phyloP scores from a whole-genome alignment of 208 protist species.

The Acanthamoeba triangularis region DNA sequence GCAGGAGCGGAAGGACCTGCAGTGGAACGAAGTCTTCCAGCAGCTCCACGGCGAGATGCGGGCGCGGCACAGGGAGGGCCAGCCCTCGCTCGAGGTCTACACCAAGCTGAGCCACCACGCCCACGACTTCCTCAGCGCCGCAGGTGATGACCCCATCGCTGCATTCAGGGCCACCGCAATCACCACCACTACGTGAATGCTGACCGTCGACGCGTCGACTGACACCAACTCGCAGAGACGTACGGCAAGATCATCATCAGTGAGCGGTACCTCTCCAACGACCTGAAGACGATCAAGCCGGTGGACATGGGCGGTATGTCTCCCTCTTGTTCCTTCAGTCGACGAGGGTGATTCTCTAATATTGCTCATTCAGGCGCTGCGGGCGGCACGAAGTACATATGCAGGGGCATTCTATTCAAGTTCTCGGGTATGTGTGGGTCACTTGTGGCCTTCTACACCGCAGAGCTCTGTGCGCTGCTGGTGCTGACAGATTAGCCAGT shows the following conservation, averaged over 20 bases:
- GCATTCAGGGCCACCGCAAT: background rate
- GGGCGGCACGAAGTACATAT: constrained; percentile 77
- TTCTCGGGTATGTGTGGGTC: constrained; percentile 76
- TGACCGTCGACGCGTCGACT: background rate
- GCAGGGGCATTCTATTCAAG: constrained; percentile 84
- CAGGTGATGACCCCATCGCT: background rate
- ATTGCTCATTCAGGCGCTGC: no score
- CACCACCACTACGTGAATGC: background rate
- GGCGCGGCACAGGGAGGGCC: background rate
- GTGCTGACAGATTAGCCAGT: background rate
- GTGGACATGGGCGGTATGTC: background rate
- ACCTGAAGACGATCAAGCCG: constrained; percentile 74
- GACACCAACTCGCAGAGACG: background rate
- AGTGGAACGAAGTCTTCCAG: constrained; percentile 58
- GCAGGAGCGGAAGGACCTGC: constrained; percentile 13
- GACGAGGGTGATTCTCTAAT: no score
- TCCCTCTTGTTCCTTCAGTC: no score
- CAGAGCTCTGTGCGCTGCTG: background rate
- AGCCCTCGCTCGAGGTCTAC: constrained; percentile 25
- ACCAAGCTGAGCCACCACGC: constrained; percentile 20
- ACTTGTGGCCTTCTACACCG: background rate
- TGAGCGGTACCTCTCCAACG: constrained; percentile 29
- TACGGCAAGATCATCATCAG: constrained; percentile 68
- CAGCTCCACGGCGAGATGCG: constrained; percentile 10
- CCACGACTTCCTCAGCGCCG: constrained; percentile 51